Evolutionary conservation across 495 filamentous ascomycete species (phyloP).

Genomic region (Cetradonia linearis): DNA sequence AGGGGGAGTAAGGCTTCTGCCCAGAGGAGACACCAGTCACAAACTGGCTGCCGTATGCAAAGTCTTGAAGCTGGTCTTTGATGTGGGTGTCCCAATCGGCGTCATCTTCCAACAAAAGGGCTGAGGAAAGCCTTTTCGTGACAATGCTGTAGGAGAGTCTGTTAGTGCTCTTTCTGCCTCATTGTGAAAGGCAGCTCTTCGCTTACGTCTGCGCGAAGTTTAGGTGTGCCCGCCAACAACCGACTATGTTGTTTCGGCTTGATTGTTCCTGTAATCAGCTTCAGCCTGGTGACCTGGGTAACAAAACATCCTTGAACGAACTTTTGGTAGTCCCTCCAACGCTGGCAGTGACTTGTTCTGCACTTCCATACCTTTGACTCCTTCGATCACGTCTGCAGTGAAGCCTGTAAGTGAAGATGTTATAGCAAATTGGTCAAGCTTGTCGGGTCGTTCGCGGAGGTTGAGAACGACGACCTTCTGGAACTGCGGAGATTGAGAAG

Average conservation of each 20-base stretch:
- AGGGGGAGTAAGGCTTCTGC: slow-evolving; percentile 35
- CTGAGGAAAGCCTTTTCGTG: slow-evolving; percentile 35
- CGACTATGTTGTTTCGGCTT: slow-evolving; percentile 24
- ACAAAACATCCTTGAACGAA: not conserved
- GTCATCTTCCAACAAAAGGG: slow-evolving; percentile 50
- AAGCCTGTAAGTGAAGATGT: slow-evolving; percentile 44
- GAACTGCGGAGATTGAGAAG: slow-evolving; percentile 33
- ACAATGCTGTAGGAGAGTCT: slow-evolving; percentile 33
- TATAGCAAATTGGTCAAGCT: slow-evolving; percentile 49
- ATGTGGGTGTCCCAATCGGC: slow-evolving; percentile 48
- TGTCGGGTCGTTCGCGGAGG: slow-evolving; percentile 49
- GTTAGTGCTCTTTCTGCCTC: slow-evolving; percentile 12
- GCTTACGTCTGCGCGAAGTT: slow-evolving; percentile 28
- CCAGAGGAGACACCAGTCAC: slow-evolving; percentile 9
- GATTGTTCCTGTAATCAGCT: not conserved
- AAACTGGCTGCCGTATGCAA: slow-evolving; percentile 36
- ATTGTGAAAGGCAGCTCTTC: not conserved
- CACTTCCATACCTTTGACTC: slow-evolving; percentile 37
- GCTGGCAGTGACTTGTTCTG: slow-evolving; percentile 31
- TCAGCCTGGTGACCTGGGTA: not conserved
- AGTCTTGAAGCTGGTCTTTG: slow-evolving; percentile 39
- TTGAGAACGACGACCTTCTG: slow-evolving; percentile 52
- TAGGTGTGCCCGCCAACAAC: slow-evolving; percentile 36
- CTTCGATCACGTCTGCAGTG: slow-evolving; percentile 45
- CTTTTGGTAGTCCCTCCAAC: slow-evolving; percentile 12